These are phyloP conservation scores for Rhinocladiella similis DNA, from an alignment of 2,329 filamentous ascomycete genomes.

Conservation along the genomic window DNA sequence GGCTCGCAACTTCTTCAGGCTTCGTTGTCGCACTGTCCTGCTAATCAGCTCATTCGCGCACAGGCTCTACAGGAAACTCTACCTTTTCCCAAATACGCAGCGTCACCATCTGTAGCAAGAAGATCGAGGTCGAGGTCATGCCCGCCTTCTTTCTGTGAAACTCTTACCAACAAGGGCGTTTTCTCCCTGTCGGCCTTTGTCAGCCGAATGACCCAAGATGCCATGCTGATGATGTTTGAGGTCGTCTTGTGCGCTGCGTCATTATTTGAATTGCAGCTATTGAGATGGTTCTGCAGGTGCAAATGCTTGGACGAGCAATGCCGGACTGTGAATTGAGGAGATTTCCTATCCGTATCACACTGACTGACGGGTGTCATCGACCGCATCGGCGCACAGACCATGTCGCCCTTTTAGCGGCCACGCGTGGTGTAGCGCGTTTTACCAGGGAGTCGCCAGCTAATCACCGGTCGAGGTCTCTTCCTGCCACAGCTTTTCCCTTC, in stretches of 20 bases:
- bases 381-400: background rate
- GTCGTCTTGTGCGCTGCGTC: background rate
- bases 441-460: background rate
- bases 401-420: background rate
- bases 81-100: conserved; percentile 53
- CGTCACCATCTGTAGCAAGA: conserved; percentile 59
- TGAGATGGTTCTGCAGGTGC: too few species aligned
- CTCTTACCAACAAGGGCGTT: conserved; percentile 49
- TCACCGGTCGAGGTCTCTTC: background rate
- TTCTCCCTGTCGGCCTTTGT: conserved; percentile 12
- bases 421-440: background rate
- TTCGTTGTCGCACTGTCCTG: conserved; percentile 38
- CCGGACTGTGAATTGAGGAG: too few species aligned
- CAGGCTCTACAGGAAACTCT: background rate
- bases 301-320: too few species aligned
- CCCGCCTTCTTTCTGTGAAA: conserved; percentile 38
- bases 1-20: conserved; percentile 39
- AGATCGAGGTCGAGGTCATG: conserved; percentile 53
- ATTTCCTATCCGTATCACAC: too few species aligned
- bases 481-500: background rate
- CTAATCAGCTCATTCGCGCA: too few species aligned
- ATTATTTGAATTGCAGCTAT: background rate
- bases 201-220: conserved; percentile 21
- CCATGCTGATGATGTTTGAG: background rate
- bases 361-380: background rate